Evolutionary conservation across 2,329 filamentous ascomycete species (phyloP), one percentile per base, ranked within the genome.

Genomic region (Gyromitra esculenta): DNA sequence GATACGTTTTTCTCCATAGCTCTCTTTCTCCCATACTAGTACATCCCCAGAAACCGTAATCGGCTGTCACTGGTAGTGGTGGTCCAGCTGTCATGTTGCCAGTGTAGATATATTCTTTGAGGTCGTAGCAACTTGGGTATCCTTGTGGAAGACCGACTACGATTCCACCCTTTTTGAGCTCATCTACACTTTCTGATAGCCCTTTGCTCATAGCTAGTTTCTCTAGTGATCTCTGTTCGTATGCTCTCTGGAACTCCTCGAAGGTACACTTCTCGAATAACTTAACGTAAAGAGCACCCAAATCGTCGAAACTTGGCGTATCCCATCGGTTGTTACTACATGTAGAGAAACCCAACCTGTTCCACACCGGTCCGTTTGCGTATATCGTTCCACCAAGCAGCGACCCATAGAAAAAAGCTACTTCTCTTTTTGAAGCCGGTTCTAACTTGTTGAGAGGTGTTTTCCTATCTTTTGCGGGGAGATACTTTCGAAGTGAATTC

Each of bases 1-100:
- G 41, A 50, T 73, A 73, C 9, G 45, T 73, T 21, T 68, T 31
- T 57, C 31, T 73, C 70, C 70, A 73, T 41, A 66, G 31, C 7
- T 25, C n/a, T 48, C 21, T 59, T 37, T 73, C 48, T 18, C 15
- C 43, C 48, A 59, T 43, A 31, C 18, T 65, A 31, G 56, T 11
- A 15, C 69, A 72, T 39, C 52, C 66, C 59, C 41, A 65, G 25
- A 63, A 72, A 6, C 69, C 69, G 37, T 72, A 72, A 54, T 72
- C 69, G 18, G 48, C 56, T 31, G 35, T 18, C n/a, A 66, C 69
- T 31, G 69, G 9, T 43, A 11, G 39, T 15, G 13, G 31, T 57
- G 70, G 70, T n/a, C 59, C 45, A n/a, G 18, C 1, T 37, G 31
- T 56, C 31, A 66, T 13, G 21, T 73, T 35, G 15, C 50, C 62